Evolutionary conservation across 1,139 yeast genomes (phyloP).

Genomic region (Geotrichum aggregatum): DNA sequence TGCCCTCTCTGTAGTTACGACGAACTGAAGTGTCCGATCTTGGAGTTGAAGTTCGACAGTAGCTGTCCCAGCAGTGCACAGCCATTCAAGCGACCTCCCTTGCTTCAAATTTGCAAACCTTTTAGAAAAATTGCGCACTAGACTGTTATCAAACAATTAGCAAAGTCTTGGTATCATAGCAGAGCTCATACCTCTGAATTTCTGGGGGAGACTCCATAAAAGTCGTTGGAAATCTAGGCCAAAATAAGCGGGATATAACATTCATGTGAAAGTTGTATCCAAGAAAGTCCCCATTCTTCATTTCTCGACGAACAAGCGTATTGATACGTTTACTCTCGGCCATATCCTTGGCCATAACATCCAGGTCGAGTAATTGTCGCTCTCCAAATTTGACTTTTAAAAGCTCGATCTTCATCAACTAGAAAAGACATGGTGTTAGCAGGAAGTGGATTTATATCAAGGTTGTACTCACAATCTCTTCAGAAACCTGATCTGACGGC

Average conservation of each 20-base stretch:
- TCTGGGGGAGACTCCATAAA: constrained; percentile 47
- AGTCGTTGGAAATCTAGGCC: constrained; percentile 50
- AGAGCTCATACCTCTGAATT: constrained; percentile 32
- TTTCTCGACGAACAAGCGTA: constrained; percentile 29
- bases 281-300: not conserved
- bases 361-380: constrained; percentile 59
- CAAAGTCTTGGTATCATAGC: constrained; percentile 40
- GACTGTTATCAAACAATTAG: constrained; percentile 48
- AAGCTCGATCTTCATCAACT: constrained; percentile 44
- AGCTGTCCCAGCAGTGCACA: constrained; percentile 62
- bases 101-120: constrained; percentile 42
- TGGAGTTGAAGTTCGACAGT: constrained; percentile 54
- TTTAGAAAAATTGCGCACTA: constrained; percentile 49
- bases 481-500: constrained; percentile 46
- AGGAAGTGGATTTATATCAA: not conserved
- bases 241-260: constrained; percentile 42
- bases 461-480: constrained; percentile 26
- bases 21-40: constrained; percentile 42
- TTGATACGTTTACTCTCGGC: constrained; percentile 34
- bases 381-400: constrained; percentile 67
- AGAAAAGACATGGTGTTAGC: constrained; percentile 27
- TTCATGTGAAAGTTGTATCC: constrained; percentile 32
- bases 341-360: constrained; percentile 82
- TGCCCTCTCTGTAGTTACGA: constrained; percentile 69
- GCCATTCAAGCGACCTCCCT: constrained; percentile 57